These are phyloP conservation scores for Fraxinus sp. DNA, from an alignment of 305 asterid species.

Conservation along the genomic window DNA sequence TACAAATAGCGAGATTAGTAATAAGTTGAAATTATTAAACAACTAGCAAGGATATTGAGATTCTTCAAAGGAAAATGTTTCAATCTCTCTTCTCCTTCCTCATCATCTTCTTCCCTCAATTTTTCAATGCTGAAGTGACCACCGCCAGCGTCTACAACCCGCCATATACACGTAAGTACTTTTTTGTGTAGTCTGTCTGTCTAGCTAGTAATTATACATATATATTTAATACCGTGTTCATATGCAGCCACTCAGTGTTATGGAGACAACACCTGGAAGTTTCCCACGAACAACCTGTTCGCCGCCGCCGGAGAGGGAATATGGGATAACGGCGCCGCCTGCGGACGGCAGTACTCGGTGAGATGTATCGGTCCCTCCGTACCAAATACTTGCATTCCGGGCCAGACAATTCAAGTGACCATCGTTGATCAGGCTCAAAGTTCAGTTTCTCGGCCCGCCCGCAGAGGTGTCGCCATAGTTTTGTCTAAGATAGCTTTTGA, in stretches of 20 bases:
- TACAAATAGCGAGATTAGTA: too few relatives aligned
- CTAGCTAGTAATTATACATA: too few relatives aligned
- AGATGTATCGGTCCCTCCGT: constrained; percentile 52
- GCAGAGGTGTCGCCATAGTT: constrained; percentile 45
- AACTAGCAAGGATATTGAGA: too few relatives aligned
- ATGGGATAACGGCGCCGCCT: constrained; percentile 87
- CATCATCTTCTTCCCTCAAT: too few relatives aligned
- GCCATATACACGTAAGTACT: constrained; percentile 60
- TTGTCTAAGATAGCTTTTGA: constrained; percentile 49
- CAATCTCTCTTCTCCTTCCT: too few relatives aligned
- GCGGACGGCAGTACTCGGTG: constrained; percentile 72
- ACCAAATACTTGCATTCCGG: constrained; percentile 41
- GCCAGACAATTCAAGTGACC: constrained; percentile 43
- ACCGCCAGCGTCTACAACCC: constrained; percentile 59
- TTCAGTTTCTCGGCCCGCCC: constrained; percentile 43
- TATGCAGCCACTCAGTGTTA: constrained; percentile 64
- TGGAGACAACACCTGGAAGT: constrained; percentile 43
- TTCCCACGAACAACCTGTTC: constrained; percentile 60
- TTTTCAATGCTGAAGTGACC: constrained; percentile 60
- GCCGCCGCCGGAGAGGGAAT: constrained; percentile 88
- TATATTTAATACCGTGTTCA: too few relatives aligned
- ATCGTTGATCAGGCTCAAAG: constrained; percentile 66
- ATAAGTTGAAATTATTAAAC: too few relatives aligned
- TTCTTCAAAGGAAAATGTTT: too few relatives aligned
- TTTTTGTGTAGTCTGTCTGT: too few relatives aligned